Percentiles rank a stretch among this genome's conserved stretches.
Conservation (phyloP, 176 grass and related monocot species). For the Poa annua region DNA sequence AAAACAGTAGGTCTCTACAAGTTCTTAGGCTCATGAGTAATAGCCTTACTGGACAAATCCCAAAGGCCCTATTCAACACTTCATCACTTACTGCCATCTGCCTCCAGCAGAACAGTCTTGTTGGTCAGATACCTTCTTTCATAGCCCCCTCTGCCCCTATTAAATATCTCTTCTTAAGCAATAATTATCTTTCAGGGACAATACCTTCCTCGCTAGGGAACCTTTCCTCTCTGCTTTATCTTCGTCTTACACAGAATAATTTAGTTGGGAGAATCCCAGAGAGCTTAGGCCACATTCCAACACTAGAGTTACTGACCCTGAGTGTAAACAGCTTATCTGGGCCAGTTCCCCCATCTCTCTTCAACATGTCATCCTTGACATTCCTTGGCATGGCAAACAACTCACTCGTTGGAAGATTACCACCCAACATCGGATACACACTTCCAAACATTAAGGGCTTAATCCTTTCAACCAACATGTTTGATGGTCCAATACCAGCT, state of each 20-base stretch:
- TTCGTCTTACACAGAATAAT: slow-evolving; percentile 13
- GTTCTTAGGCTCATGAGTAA: slow-evolving; percentile 37
- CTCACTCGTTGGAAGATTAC: slow-evolving; percentile 37
- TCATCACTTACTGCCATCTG: slow-evolving; percentile 17
- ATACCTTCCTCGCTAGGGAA: slow-evolving; percentile 55
- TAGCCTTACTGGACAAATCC: slow-evolving; percentile 45
- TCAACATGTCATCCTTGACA: slow-evolving; percentile 42
- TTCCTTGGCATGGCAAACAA: slow-evolving; percentile 34
- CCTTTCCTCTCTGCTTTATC: slow-evolving; percentile 20
- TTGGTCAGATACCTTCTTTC: slow-evolving; percentile 42
- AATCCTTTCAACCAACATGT: neutral
- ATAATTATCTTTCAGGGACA: slow-evolving; percentile 38
- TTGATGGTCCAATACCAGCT: slow-evolving; percentile 42
- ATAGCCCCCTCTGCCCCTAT: neutral
- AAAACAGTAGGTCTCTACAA: slow-evolving; percentile 26
- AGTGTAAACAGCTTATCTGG: slow-evolving; percentile 41
- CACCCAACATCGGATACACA: slow-evolving; percentile 38
- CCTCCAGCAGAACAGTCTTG: slow-evolving; percentile 36
- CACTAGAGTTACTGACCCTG: slow-evolving; percentile 6
- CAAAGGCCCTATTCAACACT: slow-evolving; percentile 41
- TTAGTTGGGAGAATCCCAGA: slow-evolving; percentile 53
- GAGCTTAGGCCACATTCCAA: slow-evolving; percentile 27
- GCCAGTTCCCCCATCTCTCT: slow-evolving; percentile 26
- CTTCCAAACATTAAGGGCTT: slow-evolving; percentile 35
- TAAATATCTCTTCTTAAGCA: neutral